Evolutionary conservation across 805 yeast species (phyloP), one percentile per base, ranked within the genome.

Genomic region (Myxozyma vanderwaltii): DNA sequence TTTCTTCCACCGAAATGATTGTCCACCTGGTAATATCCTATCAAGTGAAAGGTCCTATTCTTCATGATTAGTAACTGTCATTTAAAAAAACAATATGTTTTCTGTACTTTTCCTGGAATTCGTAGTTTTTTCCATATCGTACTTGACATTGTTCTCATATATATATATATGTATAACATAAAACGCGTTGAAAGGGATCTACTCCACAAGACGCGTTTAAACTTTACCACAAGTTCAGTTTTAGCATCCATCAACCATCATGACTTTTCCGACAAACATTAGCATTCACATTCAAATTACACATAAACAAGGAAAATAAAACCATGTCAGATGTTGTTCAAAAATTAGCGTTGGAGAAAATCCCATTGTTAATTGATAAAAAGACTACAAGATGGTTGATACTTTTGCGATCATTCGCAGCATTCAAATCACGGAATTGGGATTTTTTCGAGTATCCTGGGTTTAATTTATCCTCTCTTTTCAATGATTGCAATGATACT

Each of bases 11-110:
- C 84, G 70, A 68, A 89, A 89, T 0, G 95, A 85, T 74, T 89
- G 96, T 1, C 96, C 96, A 69, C 96, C 88, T 44, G 94, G 75
- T 29, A 89, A 76, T 0, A 89, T 91, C 40, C 82, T 81, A 3
- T 83, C 72, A 3, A 89, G 72, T n/a, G 79, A 73, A 0, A 88
- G 75, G 64, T 89, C 94, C 62, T 66, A 19, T 19, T 13, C 46
- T 29, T n/a, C 33, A 43, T 17, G 21, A 27, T n/a, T 15, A 43
- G 19, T 24, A 19, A 23, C 8, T 13, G 31, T 31, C 15, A 23
- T 12, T 27, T 4, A 17, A 15, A 29, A 29, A 29, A n/a, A n/a
- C n/a, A n/a, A 24, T 19, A 26, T 6, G 10, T 17, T 33, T n/a
- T 15, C 19, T 36, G 15, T 21, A 51, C 60, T 35, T 56, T 51